phyloP scores from a whole-genome alignment of 331 rosid genomes.

The Quercus lobata region DNA sequence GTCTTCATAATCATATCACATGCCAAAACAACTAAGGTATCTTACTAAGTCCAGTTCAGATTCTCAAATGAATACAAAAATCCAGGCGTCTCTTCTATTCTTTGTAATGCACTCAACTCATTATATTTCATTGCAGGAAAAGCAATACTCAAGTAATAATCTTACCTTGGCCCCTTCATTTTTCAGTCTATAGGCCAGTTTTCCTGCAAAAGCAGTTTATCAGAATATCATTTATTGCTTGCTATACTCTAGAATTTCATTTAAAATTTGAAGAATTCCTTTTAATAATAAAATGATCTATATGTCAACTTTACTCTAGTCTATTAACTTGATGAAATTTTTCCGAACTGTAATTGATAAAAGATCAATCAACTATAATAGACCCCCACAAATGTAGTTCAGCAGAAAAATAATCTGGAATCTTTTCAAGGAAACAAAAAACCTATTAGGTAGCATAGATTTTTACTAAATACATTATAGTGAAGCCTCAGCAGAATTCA shows the following conservation, averaged over 20 bases:
- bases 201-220: conserved; percentile 63
- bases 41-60: background rate
- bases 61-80: background rate
- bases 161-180: conserved; percentile 90
- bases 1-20: background rate
- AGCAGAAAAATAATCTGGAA: background rate
- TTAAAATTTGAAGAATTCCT: background rate
- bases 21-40: background rate
- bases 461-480: background rate
- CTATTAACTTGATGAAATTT: background rate
- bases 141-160: background rate
- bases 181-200: conserved; percentile 88
- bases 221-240: conserved; percentile 21
- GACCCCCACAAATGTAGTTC: background rate
- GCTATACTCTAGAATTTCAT: background rate
- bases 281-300: no score
- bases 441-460: background rate
- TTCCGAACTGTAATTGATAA: background rate
- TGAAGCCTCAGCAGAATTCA: background rate
- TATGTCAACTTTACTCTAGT: background rate
- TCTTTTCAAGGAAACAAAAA: background rate
- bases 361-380: background rate
- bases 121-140: background rate
- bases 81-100: background rate
- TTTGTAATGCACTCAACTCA: background rate